Conservation (phyloP, 805 yeast genomes). For the Suhomyces faveliae region DNA sequence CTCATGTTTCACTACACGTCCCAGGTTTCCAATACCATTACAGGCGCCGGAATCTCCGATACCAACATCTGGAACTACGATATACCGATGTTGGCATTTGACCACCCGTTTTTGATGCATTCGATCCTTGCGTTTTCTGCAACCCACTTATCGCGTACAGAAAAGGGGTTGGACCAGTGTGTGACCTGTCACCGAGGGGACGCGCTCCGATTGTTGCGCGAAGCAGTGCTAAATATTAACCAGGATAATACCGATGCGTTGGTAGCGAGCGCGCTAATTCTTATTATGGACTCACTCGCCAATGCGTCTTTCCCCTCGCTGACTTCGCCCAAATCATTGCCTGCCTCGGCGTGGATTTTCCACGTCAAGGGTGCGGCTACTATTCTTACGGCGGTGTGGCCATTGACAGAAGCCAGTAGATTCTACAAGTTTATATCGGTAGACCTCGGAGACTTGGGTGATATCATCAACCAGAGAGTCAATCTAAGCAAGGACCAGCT, state of each 20-base stretch:
- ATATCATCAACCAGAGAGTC: slow-evolving; percentile 47
- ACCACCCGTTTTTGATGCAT: slow-evolving; percentile 89
- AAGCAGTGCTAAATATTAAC: slow-evolving; percentile 80
- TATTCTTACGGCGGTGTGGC: slow-evolving; percentile 94
- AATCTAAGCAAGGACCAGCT: slow-evolving; percentile 22
- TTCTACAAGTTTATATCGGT: slow-evolving; percentile 59
- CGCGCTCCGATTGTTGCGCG: slow-evolving; percentile 75
- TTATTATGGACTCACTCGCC: slow-evolving; percentile 91
- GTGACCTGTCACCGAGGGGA: slow-evolving; percentile 87
- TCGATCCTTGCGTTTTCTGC: slow-evolving; percentile 88
- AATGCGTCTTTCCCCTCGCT: slow-evolving; percentile 69
- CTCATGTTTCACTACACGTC: slow-evolving; percentile 87
- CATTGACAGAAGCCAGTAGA: slow-evolving; percentile 50
- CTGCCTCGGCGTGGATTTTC: slow-evolving; percentile 95
- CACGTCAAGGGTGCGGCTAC: slow-evolving; percentile 98
- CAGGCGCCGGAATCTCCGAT: slow-evolving; percentile 87
- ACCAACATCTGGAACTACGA: slow-evolving; percentile 83
- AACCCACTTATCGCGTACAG: slow-evolving; percentile 79
- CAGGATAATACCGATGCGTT: slow-evolving; percentile 88
- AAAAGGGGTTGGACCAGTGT: slow-evolving; percentile 71
- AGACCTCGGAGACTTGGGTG: slow-evolving; percentile 87
- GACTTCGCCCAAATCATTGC: slow-evolving; percentile 56
- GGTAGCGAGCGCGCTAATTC: slow-evolving; percentile 85
- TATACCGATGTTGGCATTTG: slow-evolving; percentile 84
- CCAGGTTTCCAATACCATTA: slow-evolving; percentile 80